Evolutionary conservation across 1,284 basidiomycete species (phyloP), one percentile per base, ranked within the genome.

Genomic region (Filobasidium uniguttulatum): DNA sequence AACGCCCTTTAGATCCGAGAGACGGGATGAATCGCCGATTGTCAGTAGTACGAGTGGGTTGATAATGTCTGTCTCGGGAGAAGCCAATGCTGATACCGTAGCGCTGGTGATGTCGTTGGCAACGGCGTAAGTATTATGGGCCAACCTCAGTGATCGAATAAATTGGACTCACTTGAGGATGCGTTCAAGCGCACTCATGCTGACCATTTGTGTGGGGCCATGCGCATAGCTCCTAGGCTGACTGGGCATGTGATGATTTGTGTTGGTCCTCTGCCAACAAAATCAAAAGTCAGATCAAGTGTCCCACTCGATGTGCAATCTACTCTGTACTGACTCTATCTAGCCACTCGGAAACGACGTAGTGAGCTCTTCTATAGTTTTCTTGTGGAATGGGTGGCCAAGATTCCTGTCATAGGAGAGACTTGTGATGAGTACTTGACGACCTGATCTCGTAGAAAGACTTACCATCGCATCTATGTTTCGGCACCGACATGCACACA

Each of bases 281-380:
- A 53, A 20, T 20, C 12, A 9, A 19, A 40, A 40, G 5, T 3
- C 3, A 14, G 23, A 40, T 19, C 14, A 55, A 49, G 34, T 48
- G 31, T 52, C 44, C 40, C 19, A 50, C 43, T 44, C 40, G 48
- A 40, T 28, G 35, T 68, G 74, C 56, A 23, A 14, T 14, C 8
- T n/a, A n/a, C n/a, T n/a, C n/a, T 17, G n/a, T 15, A 57, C 68
- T 55, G 59, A 85, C 85, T 74, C 82, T 83, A 67, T 85, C 81
- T n/a, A 77, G 74, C 62, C 84, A 81, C 60, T 88, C 85, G 25
- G 76, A 72, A 30, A 85, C 75, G 52, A 88, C 77, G 58, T 80
- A 85, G 62, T 88, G 85, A 0, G 85, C 83, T 62, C 83, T 83
- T 53, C 85, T 76, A 63, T 87, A 89, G 62, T 89, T 87, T 31